Evolutionary conservation across 257 asterid species (phyloP).

Genomic region (Capsicum pubescens): DNA sequence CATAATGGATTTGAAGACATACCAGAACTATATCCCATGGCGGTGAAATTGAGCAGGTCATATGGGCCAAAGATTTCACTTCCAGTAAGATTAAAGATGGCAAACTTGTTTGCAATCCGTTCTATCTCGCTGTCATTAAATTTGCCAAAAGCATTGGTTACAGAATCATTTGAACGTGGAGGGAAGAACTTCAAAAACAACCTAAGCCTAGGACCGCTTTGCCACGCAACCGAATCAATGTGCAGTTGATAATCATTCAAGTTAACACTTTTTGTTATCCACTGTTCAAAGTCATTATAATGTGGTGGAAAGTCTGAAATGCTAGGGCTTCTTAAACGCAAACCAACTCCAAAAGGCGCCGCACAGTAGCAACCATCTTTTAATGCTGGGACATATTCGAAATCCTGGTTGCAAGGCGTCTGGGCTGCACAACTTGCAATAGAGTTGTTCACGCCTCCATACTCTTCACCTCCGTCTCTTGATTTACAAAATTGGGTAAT

Average conservation of each 20-base stretch:
- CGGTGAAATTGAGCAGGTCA: slow-evolving; percentile 60
- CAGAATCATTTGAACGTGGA: slow-evolving; percentile 28
- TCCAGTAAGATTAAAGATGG: slow-evolving; percentile 46
- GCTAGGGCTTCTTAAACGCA: slow-evolving; percentile 62
- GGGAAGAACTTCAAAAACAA: slow-evolving; percentile 55
- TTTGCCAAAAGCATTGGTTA: slow-evolving; percentile 31
- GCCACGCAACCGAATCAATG: slow-evolving; percentile 52
- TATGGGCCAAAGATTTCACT: slow-evolving; percentile 56
- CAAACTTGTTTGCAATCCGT: slow-evolving; percentile 46
- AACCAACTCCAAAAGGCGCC: slow-evolving; percentile 58
- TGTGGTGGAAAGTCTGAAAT: slow-evolving; percentile 49
- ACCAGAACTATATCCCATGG: slow-evolving; percentile 47
- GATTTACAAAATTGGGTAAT: slow-evolving; percentile 45
- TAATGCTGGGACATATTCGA: slow-evolving; percentile 45
- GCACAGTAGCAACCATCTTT: slow-evolving; percentile 52
- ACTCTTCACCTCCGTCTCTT: slow-evolving; percentile 31
- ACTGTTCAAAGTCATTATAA: slow-evolving; percentile 29
- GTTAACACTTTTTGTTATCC: slow-evolving; percentile 36
- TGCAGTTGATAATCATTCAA: slow-evolving; percentile 41
- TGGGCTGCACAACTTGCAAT: slow-evolving; percentile 35
- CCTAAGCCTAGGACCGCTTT: slow-evolving; percentile 57
- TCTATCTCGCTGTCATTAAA: slow-evolving; percentile 43
- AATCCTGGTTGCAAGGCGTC: slow-evolving; percentile 42
- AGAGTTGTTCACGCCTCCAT: slow-evolving; percentile 40
- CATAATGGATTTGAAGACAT: slow-evolving; percentile 28